phyloP scores from a whole-genome alignment of 148 eudicot species.

The Vaccinium myrtillus region DNA sequence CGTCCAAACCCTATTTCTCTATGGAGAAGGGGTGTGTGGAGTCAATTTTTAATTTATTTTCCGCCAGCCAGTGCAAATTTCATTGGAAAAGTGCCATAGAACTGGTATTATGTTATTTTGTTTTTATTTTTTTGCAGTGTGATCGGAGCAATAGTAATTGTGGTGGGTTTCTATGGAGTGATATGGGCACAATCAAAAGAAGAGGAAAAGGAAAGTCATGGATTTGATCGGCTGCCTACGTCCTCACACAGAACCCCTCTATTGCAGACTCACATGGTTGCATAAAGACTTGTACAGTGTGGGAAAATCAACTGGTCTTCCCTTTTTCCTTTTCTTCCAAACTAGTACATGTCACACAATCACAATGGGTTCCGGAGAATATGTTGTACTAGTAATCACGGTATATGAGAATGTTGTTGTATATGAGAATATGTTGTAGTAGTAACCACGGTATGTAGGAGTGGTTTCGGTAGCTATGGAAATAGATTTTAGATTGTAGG shows the following conservation, averaged over 20 bases:
- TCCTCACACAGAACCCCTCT: conserved; percentile 18
- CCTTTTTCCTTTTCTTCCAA: background rate
- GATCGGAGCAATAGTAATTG: conserved; percentile 30
- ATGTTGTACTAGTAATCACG: background rate
- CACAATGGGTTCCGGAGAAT: background rate
- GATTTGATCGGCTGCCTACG: conserved; percentile 1
- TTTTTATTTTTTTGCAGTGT: conserved; percentile 16
- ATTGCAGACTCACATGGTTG: conserved; percentile 1
- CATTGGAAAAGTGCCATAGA: background rate
- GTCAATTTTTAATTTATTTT: background rate
- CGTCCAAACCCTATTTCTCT: background rate
- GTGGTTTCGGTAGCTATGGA: no score
- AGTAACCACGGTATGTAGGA: no score
- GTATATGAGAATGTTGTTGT: background rate
- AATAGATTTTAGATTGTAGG: no score
- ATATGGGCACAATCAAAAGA: conserved; percentile 36
- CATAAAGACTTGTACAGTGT: background rate
- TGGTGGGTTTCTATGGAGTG: conserved; percentile 30
- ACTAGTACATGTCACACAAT: background rate
- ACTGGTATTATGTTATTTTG: background rate
- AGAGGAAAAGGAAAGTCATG: background rate
- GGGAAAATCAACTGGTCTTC: no score
- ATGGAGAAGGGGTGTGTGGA: background rate
- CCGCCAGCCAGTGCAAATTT: background rate
- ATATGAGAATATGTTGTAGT: no score